Base-by-base conservation (phyloP, 257 asterid genomes). In the Salvia miltiorrhiza region DNA sequence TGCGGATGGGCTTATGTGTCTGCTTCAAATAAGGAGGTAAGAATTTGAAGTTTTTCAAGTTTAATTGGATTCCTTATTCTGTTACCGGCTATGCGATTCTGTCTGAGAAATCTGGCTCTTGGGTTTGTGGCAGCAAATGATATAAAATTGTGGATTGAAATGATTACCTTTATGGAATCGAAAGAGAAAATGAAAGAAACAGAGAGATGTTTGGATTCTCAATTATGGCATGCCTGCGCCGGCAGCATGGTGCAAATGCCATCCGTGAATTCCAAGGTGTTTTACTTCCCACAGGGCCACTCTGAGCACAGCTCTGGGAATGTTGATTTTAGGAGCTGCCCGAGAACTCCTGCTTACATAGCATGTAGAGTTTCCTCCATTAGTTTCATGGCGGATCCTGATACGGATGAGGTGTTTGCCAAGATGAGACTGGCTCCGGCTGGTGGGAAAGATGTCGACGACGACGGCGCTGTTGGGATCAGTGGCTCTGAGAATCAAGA, bases 221-320 rank as follows among this genome's bases (percentile, higher is more conserved):
- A 86, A 74, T 50, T 93, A n/a, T 93, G 99, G 97, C 97, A 90
- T 74, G 99, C 97, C 50, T 93, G 99, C 81, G 99, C 97, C 33
- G 99, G 99, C 24, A 83, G 90, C 76, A 88, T 90, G 96, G 95
- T 88, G 65, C 96, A 90, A 76, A 90, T 90, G 90, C 97, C 93
- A 0, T 48, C 78, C 3, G 63, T 81, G 16, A 84, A 88, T 74
- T 82, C 99, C 0, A 78, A 77, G 59, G 96, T 93, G 4, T 87
- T 73, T 58, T 93, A 93, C 82, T 93, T 93, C 74, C 97, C 98
- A n/a, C 98, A 90, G 57, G 98, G 98, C 2, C 98, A 88, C 48
- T 81, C 89, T 0, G 99, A 93, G 77, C 99, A 93, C 52, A 87
- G 92, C 7, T 75, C 76, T 5, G 87, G 76, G 1, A 82, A 58